Conservation (phyloP, 106 monocot genomes). For the Dendrobium officinale region DNA sequence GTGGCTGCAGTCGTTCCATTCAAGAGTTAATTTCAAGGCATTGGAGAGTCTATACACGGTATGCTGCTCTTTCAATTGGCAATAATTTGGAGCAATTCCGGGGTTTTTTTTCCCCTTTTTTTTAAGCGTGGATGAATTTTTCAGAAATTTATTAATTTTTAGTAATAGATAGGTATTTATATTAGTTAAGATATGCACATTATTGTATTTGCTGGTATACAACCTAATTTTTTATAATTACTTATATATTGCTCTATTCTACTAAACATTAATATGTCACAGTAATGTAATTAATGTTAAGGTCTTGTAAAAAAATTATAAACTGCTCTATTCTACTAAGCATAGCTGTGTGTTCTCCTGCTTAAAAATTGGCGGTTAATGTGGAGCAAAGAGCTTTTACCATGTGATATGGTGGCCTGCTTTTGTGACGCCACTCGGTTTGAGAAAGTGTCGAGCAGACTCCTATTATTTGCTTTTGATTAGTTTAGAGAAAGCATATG, state of each 20-base stretch:
- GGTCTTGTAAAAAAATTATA: too few species aligned
- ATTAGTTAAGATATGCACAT: not conserved
- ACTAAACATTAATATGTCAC: not conserved
- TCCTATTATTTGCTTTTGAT: too few species aligned
- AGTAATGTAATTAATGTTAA: not conserved
- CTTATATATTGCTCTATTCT: not conserved
- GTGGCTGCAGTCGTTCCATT: constrained; percentile 49
- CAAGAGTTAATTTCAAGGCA: constrained; percentile 68
- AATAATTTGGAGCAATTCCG: not conserved
- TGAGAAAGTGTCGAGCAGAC: not conserved
- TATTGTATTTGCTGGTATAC: not conserved
- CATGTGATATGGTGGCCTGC: not conserved
- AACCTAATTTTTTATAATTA: not conserved
- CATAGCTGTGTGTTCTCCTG: too few species aligned
- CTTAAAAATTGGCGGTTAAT: not conserved
- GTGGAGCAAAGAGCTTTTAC: not conserved
- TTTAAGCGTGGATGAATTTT: not conserved
- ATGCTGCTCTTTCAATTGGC: constrained; percentile 18
- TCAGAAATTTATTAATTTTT: not conserved
- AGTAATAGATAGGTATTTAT: not conserved
- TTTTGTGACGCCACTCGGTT: not conserved
- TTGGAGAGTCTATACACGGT: constrained; percentile 53
- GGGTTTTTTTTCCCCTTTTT: not conserved
- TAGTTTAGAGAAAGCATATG: too few species aligned
- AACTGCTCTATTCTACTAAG: too few species aligned